Evolutionary conservation across 2,329 filamentous ascomycete species (phyloP), one percentile per base, ranked within the genome.

Genomic region (Fusarium sp.): DNA sequence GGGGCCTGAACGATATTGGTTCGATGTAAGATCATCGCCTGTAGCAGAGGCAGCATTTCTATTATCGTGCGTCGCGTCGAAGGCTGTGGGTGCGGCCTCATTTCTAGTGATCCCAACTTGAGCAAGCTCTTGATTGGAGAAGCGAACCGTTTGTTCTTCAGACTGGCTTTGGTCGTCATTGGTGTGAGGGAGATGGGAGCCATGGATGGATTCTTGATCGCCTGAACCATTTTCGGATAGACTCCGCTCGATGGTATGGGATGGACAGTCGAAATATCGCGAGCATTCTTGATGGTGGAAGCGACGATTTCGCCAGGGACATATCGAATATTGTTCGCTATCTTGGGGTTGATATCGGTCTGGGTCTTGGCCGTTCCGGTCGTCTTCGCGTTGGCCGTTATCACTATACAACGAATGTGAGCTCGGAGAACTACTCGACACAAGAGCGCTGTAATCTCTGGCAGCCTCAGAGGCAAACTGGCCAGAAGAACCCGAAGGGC

Each of bases 211-310:
- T 38, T 74, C 70, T 64, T 77, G 76, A n/a, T 78, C 78, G 35
- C 38, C 58, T 11, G 74, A 72, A 32, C 64, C 58, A 14, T 55
- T 58, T 27, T 72, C 61, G 40, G 81, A 81, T 23, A 80, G 64
- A 32, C 72, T 74, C 55, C 85, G 80, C 72, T 83, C 82, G 48
- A 84, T 71, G 20, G 78, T 67, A 61, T 87, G 85, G 7, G 83
- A 82, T 35, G 85, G 85, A 45, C 85, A 86, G 76, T 87, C 85
- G 61, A 85, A 81, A 74, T 80, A 87, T 49, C 81, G 81, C 14
- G 80, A 80, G 73, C 85, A 86, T 75, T 86, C 85, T 52, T 81
- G 79, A 54, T 84, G 80, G 69, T 83, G 73, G 46, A 80, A 83
- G 17, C 78, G 76, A 20, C 74, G 26, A 13, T 79, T 83, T 53